Percentiles rank a stretch among this genome's conserved stretches.
Conservation (phyloP, 2,329 filamentous ascomycete genomes). For the Drechslerella dactyloides region DNA sequence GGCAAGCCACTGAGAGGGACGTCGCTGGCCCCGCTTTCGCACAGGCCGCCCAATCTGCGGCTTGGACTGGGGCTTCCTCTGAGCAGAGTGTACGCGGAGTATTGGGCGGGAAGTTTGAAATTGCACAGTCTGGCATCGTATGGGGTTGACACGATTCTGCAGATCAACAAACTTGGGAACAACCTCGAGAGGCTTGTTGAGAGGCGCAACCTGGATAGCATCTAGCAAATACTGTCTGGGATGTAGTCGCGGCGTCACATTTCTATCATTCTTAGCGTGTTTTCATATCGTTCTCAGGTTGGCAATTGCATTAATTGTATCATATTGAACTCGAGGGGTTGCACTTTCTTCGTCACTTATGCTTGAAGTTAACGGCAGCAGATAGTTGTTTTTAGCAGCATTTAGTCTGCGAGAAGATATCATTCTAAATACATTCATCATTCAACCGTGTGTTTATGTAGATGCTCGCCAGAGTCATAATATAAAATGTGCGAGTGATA, state of each 20-base stretch:
- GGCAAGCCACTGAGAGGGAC: constrained; percentile 57
- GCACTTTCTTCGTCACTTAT: neutral
- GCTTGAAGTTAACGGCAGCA: too few species aligned
- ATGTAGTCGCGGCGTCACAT: constrained; percentile 1
- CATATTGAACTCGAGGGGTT: constrained; percentile 7
- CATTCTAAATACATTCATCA: too few species aligned
- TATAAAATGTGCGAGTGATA: too few species aligned
- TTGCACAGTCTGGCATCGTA: constrained; percentile 75
- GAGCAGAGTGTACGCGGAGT: constrained; percentile 93
- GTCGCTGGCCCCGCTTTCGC: constrained; percentile 80
- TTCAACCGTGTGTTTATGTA: too few species aligned
- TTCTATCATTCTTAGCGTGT: constrained; percentile 20
- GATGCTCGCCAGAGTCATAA: too few species aligned
- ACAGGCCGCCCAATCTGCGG: constrained; percentile 81
- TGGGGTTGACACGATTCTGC: constrained; percentile 91
- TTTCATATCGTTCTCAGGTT: constrained; percentile 4
- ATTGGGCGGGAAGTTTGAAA: constrained; percentile 81
- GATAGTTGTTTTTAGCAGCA: neutral
- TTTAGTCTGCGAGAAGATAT: neutral
- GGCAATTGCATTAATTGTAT: neutral
- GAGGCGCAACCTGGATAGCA: constrained; percentile 58
- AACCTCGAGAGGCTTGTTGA: constrained; percentile 85
- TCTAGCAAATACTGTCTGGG: constrained; percentile 43
- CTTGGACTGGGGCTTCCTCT: constrained; percentile 93
- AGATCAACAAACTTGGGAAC: constrained; percentile 95